Evolutionary conservation across 176 grass and related monocot genomes (phyloP), one percentile per base, ranked within the genome.

Genomic region (Cenchrus americanus): DNA sequence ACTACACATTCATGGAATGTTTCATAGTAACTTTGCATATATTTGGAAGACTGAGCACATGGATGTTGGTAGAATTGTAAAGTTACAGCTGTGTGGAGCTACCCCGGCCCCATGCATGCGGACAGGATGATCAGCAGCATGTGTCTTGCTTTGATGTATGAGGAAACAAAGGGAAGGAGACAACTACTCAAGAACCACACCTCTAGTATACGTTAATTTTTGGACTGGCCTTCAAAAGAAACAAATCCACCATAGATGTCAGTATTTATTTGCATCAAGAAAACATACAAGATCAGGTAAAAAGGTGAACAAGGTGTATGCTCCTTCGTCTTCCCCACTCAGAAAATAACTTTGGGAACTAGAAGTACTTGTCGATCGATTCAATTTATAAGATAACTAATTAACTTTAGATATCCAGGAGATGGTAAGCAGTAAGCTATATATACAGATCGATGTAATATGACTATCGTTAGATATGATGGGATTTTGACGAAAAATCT

Each of bases 61-160:
- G 76, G 69, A 82, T 75, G 69, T 82, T 68, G 40, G 83, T 66
- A 80, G 62, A 73, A 80, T 41, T 80, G 76, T 24, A 43, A 87
- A 75, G 60, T 75, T 75, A 75, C 76, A 80, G 82, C 61, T 75
- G 42, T 64, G 41, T 50, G n/a, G 22, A 51, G 60, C 57, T 63
- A 88, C 7, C 42, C 42, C 41, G 27, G 72, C 76, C 58, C 73
- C 72, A 83, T 58, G 14, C 50, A 30, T 30, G 27, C 27, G 27
- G 87, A 80, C 81, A 80, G 49, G 37, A 74, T 84, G 87, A 84
- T 84, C 76, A 84, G 62, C 53, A 50, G 61, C 87, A 89, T 75
- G 87, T 75, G 76, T 69, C 26, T 14, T 50, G 27, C 78, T 80
- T 80, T 84, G 78, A 84, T 89, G 76, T 66, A 60, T 42, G 69